These are phyloP conservation scores for Sherardia arvensis DNA, from an alignment of 257 asterid genomes.

Conservation along the genomic window DNA sequence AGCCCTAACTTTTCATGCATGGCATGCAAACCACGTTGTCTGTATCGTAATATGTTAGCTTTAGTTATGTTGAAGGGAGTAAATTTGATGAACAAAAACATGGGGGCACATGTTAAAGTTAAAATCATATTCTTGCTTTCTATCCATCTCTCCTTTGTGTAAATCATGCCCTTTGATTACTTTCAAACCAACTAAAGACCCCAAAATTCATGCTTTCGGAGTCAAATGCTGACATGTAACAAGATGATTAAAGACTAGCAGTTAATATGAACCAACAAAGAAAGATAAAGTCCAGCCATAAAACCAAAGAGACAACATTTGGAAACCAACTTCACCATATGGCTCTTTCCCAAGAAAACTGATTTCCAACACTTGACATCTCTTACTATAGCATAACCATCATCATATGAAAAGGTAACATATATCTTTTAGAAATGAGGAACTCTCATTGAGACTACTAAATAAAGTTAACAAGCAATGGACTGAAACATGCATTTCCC, in stretches of 20 bases:
- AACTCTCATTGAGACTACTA: not conserved
- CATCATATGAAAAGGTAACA: not conserved
- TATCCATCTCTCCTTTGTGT: conserved; percentile 43
- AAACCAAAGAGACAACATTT: not conserved
- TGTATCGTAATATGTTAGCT: conserved; percentile 11
- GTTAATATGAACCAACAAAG: conserved; percentile 11
- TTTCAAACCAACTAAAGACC: conserved; percentile 14
- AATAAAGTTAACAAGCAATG: not conserved
- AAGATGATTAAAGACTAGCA: conserved; percentile 10
- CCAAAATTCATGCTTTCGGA: conserved; percentile 23
- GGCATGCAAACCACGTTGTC: conserved; percentile 57
- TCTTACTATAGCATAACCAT: not conserved
- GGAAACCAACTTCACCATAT: not conserved
- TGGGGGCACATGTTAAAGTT: conserved; percentile 55
- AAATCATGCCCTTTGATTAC: conserved; percentile 23
- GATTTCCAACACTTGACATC: conserved; percentile 1
- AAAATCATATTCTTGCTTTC: conserved; percentile 43
- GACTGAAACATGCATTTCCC: not conserved
- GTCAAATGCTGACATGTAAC: conserved; percentile 41
- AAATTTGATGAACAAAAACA: conserved; percentile 11
- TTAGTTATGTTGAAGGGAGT: conserved; percentile 1
- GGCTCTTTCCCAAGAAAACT: conserved; percentile 12
- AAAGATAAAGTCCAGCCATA: conserved; percentile 5
- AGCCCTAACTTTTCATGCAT: conserved; percentile 42
- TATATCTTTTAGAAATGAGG: not conserved